Base-by-base conservation (phyloP, 768 basidiomycete genomes). In the Russula brevipes region DNA sequence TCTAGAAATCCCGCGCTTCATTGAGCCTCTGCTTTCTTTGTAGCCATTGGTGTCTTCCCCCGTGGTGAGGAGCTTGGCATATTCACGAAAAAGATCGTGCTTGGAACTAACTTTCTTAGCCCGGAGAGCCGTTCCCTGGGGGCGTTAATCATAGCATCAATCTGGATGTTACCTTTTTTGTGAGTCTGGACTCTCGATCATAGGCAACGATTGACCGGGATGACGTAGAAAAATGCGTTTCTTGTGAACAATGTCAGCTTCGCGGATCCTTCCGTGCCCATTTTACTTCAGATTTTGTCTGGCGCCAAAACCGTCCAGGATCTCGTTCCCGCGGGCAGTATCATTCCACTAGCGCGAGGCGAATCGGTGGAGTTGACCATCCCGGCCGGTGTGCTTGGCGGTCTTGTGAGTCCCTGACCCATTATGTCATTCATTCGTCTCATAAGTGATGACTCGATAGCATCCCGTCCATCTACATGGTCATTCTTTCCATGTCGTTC, bases 281-380 rank as follows among this genome's bases (percentile, higher is more conserved):
- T 84, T 11, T 76, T 86, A 10, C 77, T 85, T 14, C 85, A 86
- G 66, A 81, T 85, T 42, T 68, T 86, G 41, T 83, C 80, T 54
- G 85, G 85, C 0, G 79, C 79, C 5, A 72, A 72, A 38, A 73
- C 76, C 17, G 77, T 84, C 0, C 68, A 74, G 19, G 75, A 81
- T 1, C 73, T 87, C 17, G 71, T 85, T 35, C 85, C 84, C 0
- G 24, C 59, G 0, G 84, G 82, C 3, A 75, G 75, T 12, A 73
- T 85, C 7, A 81, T 80, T 65, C 65, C 72, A 8, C 72, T 86
- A 16, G 79, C 81, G 0, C 72, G 70, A 8, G 79, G 82, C 65
- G 77, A 67, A 65, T 78, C 70, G 55, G 63, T 64, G 4, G 63
- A 61, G 53, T 14, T 64, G 5, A 49, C 53, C 16, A 61, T 64